Percentiles rank a stretch among this genome's conserved stretches.
These are phyloP conservation scores for Saturnispora halmiae DNA, from an alignment of 805 yeast species.

Conservation along the genomic window DNA sequence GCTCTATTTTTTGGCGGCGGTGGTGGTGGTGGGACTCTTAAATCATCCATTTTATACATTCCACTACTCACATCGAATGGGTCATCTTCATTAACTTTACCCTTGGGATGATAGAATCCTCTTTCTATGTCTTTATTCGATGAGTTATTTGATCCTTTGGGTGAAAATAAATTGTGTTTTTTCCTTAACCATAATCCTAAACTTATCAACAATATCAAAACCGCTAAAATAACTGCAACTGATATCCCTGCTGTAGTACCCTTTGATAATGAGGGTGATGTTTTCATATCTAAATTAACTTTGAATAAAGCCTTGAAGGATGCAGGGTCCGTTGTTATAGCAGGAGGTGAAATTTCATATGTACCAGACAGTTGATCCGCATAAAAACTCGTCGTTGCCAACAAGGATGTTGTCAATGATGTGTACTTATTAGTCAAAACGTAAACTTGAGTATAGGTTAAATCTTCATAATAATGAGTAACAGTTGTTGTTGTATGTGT, in stretches of 20 bases:
- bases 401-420: slow-evolving; percentile 21
- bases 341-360: slow-evolving; percentile 15
- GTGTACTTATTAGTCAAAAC: slow-evolving; percentile 24
- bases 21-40: neutral
- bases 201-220: slow-evolving; percentile 13
- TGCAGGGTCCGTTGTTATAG: slow-evolving; percentile 25
- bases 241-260: slow-evolving; percentile 27
- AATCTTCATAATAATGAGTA: slow-evolving; percentile 13
- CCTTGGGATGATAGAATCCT: no score
- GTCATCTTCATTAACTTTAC: slow-evolving; percentile 5
- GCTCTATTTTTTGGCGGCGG: no score
- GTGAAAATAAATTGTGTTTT: neutral
- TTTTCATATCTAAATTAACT: slow-evolving; percentile 3
- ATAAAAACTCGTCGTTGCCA: slow-evolving; percentile 17
- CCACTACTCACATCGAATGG: slow-evolving; percentile 3
- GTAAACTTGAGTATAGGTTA: slow-evolving; percentile 24
- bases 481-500: slow-evolving; percentile 14
- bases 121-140: no score
- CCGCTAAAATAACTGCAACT: slow-evolving; percentile 22
- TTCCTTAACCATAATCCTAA: slow-evolving; percentile 13
- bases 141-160: no score
- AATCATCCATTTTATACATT: neutral
- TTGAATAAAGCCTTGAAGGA: slow-evolving; percentile 14
- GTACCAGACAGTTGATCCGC: slow-evolving; percentile 12
- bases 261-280: slow-evolving; percentile 7